Percentiles rank a stretch among this genome's conserved stretches.
These are phyloP conservation scores for Scleromitrula shiraiana DNA, from an alignment of 2,329 filamentous ascomycete genomes.

Conservation along the genomic window DNA sequence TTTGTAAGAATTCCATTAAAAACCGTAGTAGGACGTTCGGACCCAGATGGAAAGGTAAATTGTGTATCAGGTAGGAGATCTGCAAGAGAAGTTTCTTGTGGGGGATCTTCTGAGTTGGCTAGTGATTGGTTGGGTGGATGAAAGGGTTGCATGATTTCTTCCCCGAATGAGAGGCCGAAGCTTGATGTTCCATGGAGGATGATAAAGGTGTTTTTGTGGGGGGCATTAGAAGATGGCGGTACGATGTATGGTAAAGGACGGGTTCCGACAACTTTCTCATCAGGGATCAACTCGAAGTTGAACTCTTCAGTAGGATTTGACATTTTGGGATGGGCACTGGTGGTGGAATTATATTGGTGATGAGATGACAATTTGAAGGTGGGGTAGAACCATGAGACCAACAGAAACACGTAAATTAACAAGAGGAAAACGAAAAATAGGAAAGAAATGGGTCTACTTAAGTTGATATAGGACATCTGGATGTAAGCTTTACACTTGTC, in stretches of 20 bases:
- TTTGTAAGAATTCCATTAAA: slow-evolving; percentile 16
- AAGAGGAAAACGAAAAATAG: too few species aligned
- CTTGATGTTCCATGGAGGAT: slow-evolving; percentile 36
- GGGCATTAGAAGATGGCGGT: slow-evolving; percentile 16
- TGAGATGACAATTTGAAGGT: too few species aligned
- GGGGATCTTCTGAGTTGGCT: too few species aligned
- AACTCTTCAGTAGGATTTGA: too few species aligned
- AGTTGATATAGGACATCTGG: too few species aligned
- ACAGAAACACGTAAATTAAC: too few species aligned
- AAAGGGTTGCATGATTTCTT: slow-evolving; percentile 26
- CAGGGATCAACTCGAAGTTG: background rate
- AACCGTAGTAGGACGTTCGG: slow-evolving; percentile 12
- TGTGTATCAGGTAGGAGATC: slow-evolving; percentile 10
- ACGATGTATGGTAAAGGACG: slow-evolving; percentile 15
- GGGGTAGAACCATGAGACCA: too few species aligned
- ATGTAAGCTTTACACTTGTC: too few species aligned
- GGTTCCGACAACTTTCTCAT: background rate
- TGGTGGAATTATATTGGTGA: too few species aligned
- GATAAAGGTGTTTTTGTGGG: slow-evolving; percentile 30
- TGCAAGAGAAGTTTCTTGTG: slow-evolving; percentile 28
- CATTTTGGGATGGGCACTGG: too few species aligned
- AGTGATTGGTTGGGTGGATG: slow-evolving; percentile 15
- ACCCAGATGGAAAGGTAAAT: slow-evolving; percentile 21
- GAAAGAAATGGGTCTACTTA: too few species aligned
- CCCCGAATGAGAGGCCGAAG: slow-evolving; percentile 30